These are phyloP conservation scores for Zygoascus meyerae DNA, from an alignment of 1,139 yeast species.

Conservation along the genomic window DNA sequence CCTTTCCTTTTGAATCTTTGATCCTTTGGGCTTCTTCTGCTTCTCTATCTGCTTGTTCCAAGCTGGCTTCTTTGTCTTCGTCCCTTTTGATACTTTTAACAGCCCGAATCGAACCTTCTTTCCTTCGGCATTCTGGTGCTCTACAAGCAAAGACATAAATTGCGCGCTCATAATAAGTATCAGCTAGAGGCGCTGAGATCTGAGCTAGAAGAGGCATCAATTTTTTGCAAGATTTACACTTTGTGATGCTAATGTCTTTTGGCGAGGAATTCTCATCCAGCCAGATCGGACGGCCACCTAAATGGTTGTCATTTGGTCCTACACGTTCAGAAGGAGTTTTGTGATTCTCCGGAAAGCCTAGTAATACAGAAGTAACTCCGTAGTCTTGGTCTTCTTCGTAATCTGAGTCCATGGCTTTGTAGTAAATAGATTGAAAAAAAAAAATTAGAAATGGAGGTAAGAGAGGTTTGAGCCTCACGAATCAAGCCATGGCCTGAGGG, in stretches of 20 bases:
- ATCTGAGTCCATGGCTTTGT: constrained; percentile 12
- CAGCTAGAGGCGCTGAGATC: constrained; percentile 66
- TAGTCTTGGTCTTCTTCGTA: constrained; percentile 16
- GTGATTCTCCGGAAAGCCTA: constrained; percentile 46
- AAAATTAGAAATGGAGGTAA: neutral
- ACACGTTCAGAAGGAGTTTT: constrained; percentile 11
- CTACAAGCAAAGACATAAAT: constrained; percentile 75
- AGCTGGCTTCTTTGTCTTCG: constrained; percentile 40
- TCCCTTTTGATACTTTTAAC: constrained; percentile 69
- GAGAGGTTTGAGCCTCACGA: constrained; percentile 2
- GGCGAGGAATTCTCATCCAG: constrained; percentile 42
- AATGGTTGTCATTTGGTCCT: constrained; percentile 51
- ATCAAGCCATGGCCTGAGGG: too few relatives aligned
- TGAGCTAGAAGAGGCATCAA: constrained; percentile 67
- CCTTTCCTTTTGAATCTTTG: constrained; percentile 22
- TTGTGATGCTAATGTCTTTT: constrained; percentile 48
- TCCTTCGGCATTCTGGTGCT: constrained; percentile 55
- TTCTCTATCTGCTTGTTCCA: constrained; percentile 39
- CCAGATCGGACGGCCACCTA: constrained; percentile 73
- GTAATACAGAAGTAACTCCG: constrained; percentile 48
- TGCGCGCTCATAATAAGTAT: constrained; percentile 69
- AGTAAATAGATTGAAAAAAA: neutral
- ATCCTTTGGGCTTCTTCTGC: constrained; percentile 34
- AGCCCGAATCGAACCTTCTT: constrained; percentile 64
- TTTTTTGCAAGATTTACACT: constrained; percentile 60